Percentiles rank a stretch among this genome's conserved stretches.
These are phyloP conservation scores for Elymus sibiricus DNA, from an alignment of 176 grass and related monocot species.

Conservation along the genomic window DNA sequence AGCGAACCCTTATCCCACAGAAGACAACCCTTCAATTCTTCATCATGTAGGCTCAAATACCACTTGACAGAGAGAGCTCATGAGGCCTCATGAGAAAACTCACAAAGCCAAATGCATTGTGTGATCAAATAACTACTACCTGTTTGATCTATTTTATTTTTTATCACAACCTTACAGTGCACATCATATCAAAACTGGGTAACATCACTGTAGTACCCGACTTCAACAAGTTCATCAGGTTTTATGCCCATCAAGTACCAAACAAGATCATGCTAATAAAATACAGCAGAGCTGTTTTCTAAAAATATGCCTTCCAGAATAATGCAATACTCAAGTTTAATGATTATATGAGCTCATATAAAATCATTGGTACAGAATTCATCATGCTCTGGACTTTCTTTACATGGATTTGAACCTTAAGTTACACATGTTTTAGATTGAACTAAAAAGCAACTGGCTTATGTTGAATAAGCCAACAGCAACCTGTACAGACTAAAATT, in stretches of 20 bases:
- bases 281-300: background rate
- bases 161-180: background rate
- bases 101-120: too few relatives aligned
- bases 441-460: background rate
- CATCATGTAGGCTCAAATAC: background rate
- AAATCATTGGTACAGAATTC: background rate
- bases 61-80: too few relatives aligned
- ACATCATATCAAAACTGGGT: background rate
- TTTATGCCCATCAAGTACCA: background rate
- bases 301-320: background rate
- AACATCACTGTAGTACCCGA: background rate
- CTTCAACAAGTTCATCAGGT: background rate
- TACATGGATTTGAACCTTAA: background rate
- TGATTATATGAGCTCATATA: background rate
- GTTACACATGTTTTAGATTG: background rate
- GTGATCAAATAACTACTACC: too few relatives aligned
- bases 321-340: background rate
- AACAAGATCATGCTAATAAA: background rate
- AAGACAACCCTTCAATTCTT: background rate
- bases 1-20: background rate
- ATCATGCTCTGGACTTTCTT: background rate
- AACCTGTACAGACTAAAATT: background rate
- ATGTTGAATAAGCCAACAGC: background rate
- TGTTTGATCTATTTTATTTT: too few relatives aligned
- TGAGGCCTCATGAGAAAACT: too few relatives aligned